phyloP scores from a whole-genome alignment of 345 rosid genomes.

The Pelargonium nanum region DNA sequence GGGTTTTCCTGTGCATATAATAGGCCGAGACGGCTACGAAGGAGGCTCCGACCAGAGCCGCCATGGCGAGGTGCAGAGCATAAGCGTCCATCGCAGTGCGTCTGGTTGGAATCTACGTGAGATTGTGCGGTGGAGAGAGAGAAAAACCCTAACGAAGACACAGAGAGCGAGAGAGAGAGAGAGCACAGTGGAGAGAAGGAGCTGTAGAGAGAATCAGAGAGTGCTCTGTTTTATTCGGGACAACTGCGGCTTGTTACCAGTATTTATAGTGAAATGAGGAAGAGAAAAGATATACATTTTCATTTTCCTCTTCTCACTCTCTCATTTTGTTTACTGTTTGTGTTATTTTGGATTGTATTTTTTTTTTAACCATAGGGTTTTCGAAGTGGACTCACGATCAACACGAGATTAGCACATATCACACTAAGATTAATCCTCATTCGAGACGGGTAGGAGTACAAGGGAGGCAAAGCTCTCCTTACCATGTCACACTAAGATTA shows the following conservation, averaged over 20 bases:
- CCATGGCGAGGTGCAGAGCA: constrained; percentile 74
- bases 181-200: not conserved
- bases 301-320: not conserved
- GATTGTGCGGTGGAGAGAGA: not conserved
- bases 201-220: not conserved
- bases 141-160: not conserved
- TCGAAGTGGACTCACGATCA: too few species aligned
- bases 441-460: too few species aligned
- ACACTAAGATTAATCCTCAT: too few species aligned
- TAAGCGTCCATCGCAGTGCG: constrained; percentile 51
- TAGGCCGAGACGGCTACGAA: constrained; percentile 86
- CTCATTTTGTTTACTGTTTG: too few species aligned
- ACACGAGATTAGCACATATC: too few species aligned
- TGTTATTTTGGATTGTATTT: too few species aligned
- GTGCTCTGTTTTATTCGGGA: too few species aligned
- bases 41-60: constrained; percentile 97
- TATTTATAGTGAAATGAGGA: not conserved
- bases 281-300: not conserved
- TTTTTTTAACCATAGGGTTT: too few species aligned
- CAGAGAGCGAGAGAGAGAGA: not conserved
- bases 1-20: constrained; percentile 88
- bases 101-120: not conserved
- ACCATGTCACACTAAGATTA: too few species aligned
- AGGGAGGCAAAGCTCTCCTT: too few species aligned
- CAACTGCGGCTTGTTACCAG: not conserved